Conservation (phyloP, 106 monocot genomes). For the Platanthera guangdongensis region DNA sequence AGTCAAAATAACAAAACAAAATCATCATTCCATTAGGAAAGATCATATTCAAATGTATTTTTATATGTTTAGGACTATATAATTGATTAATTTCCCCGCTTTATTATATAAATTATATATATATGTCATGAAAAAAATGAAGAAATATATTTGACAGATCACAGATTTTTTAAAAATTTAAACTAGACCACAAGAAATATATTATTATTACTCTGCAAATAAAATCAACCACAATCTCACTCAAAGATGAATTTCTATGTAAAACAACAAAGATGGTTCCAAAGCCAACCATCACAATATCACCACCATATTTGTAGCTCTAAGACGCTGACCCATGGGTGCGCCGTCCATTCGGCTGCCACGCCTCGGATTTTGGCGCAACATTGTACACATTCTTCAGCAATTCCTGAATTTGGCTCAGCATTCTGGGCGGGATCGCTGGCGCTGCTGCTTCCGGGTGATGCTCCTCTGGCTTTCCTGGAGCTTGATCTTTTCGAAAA, state of each 20-base stretch:
- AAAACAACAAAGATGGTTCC: background rate
- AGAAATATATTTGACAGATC: no score
- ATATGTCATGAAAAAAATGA: no score
- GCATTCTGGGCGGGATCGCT: conserved; percentile 40
- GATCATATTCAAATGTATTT: no score
- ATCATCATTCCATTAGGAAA: no score
- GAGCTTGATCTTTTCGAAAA: conserved; percentile 89
- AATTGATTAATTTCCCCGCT: no score
- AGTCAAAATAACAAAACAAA: no score
- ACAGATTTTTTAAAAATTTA: no score
- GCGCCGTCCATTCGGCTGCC: conserved; percentile 18
- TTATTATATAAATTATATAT: no score
- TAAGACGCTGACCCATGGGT: background rate
- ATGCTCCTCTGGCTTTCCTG: conserved; percentile 57
- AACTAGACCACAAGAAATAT: no score
- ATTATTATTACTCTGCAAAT: background rate
- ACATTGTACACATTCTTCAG: conserved; percentile 69
- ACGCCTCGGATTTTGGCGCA: conserved; percentile 41
- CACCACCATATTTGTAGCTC: background rate
- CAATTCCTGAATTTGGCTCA: conserved; percentile 79
- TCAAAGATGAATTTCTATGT: background rate
- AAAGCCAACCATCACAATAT: background rate
- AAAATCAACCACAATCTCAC: background rate
- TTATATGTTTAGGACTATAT: no score
- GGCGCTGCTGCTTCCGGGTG: conserved; percentile 4